Base-by-base conservation (phyloP, 2,329 filamentous ascomycete species). In the Fulvia fulva region DNA sequence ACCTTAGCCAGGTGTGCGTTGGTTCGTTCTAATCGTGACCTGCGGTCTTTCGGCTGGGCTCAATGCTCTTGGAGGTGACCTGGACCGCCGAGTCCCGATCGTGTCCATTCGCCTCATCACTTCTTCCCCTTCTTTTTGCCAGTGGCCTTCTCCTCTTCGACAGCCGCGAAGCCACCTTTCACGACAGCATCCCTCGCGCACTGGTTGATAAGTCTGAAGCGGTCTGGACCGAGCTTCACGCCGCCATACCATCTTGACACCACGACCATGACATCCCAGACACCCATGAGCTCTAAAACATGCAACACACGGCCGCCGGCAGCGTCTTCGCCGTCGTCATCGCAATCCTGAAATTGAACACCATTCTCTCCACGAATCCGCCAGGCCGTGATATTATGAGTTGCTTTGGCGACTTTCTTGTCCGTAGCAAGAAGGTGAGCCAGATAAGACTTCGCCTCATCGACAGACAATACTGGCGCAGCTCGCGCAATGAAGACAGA, bases 201-300 rank as follows among this genome's bases (percentile, higher is more conserved):
- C 56, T 84, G 82, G 71, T 97, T 97, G 71, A 99, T 97, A 55
- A 96, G 79, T 12, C 91, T 85, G 72, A 99, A 99, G 63, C 94
- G 80, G 72, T 92, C 88, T 51, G 93, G 92, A 0, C 94, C 94
- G 47, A 99, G 76, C 67, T 91, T 88, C 58, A 96, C 83, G 1
- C 94, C 94, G 3, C 94, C 94, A 74, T 96, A 99, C 94, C 94
- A 99, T 62, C 94, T 79, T 41, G 90, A 91, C 26, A 99, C 93
- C 3, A 99, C 88, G 0, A 99, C 91, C 78, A 97, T 87, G 16
- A 88, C 87, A 73, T 95, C 85, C 91, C 92, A 97, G 11, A 95
- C 81, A 69, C 92, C 90, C 90, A 97, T 97, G 61, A 96, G 76
- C 77, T 97, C 91, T 86, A 99, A 88, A 28, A 99, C 78, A 76